Conservation (phyloP, 306 rosid genomes). For the Cicer chorassanicum region DNA sequence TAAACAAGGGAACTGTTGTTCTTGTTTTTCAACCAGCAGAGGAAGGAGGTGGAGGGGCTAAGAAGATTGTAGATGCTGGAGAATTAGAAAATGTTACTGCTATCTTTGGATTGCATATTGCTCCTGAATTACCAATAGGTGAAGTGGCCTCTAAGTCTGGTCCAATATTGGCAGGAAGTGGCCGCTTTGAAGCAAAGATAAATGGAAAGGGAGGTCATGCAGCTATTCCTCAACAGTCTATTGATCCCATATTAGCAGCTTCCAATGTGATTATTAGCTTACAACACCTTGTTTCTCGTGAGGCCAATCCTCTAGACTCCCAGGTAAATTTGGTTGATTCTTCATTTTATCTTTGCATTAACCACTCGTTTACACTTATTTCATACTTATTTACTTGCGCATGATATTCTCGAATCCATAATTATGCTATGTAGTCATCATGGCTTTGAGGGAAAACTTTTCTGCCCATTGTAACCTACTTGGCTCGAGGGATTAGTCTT, state of each 20-base stretch:
- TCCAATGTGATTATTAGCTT: conserved; percentile 84
- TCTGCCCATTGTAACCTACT: too few species aligned
- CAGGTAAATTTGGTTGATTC: conserved; percentile 51
- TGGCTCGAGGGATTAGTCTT: too few species aligned
- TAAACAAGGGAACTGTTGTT: conserved; percentile 80
- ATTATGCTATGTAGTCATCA: background rate
- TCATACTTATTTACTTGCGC: background rate
- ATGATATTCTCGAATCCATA: background rate
- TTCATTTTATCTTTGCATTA: conserved; percentile 2
- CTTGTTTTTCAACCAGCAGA: conserved; percentile 98
- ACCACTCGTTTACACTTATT: background rate
- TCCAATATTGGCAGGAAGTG: conserved; percentile 71
- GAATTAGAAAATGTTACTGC: conserved; percentile 75
- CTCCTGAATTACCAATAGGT: conserved; percentile 55
- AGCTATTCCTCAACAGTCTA: conserved; percentile 80
- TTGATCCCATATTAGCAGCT: conserved; percentile 88
- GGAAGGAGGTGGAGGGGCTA: conserved; percentile 89
- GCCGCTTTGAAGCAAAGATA: conserved; percentile 79
- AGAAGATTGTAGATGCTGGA: conserved; percentile 63
- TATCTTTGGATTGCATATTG: conserved; percentile 77
- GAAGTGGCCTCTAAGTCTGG: conserved; percentile 70
- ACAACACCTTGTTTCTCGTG: conserved; percentile 86
- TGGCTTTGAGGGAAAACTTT: too few species aligned
- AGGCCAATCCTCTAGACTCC: conserved; percentile 87
- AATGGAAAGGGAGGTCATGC: conserved; percentile 95